Base-by-base conservation (phyloP, 169 alveolate species). In the Plasmodium inui region DNA sequence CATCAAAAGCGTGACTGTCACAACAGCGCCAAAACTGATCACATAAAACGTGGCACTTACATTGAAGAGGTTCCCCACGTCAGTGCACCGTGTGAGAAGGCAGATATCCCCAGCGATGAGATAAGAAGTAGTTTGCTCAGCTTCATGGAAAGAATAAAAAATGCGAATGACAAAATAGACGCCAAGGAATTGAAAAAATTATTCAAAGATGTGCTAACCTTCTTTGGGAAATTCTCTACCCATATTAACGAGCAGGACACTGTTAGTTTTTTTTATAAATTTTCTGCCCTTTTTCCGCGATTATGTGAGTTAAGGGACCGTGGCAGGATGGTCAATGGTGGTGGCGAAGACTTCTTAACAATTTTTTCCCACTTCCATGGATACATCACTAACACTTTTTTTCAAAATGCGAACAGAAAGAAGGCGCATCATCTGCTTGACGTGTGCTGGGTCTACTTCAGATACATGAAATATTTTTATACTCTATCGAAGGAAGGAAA, bases 221-320 rank as follows among this genome's bases (percentile, higher is more conserved):
- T 81, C 37, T 81, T 91, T 30, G 57, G 73, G 55, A 91, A 19
- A 4, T 37, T 81, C 76, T 50, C 55, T 81, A 7, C 26, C 26
- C 17, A 91, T 91, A 91, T 91, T 8, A 82, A 82, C 17, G 46
- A 39, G n/a, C 7, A 44, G n/a, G 67, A 80, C 41, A 28, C 82
- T 3, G 57, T 91, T 37, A 81, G 92, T 41, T 91, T 91, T 81
- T 91, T 81, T 91, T 91, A 91, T 55, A 91, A 91, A 72, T 82
- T 81, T 67, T 91, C 95, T 41, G 82, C 80, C 50, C 50, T 76
- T 53, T 80, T 88, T 32, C 76, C 89, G 17, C 6, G 17, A 50
- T 44, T 78, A 10, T 88, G 34, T 22, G 70, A 78, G 57, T 61
- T 76, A 67, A 61, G 82, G 7, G 22, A 37, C 26, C 14, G 37